Percentiles rank a stretch among this genome's conserved stretches.
Conservation (phyloP, 257 asterid genomes). For the Solanum gandarillasii region DNA sequence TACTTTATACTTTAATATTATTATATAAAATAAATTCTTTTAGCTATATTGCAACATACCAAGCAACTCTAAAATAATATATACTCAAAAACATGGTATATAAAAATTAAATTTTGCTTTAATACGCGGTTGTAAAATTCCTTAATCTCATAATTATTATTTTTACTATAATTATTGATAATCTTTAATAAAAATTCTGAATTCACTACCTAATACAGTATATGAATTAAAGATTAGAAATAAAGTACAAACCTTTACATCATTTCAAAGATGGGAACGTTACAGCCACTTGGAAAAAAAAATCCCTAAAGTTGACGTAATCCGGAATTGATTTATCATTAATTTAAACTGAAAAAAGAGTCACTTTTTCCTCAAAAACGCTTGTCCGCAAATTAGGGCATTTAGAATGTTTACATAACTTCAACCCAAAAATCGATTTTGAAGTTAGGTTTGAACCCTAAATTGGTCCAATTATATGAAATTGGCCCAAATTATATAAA, state of each 20-base stretch:
- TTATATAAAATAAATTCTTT: too few relatives aligned
- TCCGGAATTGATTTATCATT: not conserved
- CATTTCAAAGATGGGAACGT: not conserved
- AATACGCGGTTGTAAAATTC: too few relatives aligned
- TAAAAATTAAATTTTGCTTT: too few relatives aligned
- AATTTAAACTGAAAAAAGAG: not conserved
- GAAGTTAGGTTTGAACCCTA: not conserved
- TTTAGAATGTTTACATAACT: not conserved
- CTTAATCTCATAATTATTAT: too few relatives aligned
- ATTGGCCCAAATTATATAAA: not conserved
- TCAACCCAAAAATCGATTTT: not conserved
- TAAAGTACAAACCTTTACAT: not conserved
- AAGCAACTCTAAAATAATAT: not conserved
- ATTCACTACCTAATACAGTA: accelerated
- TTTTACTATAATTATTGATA: too few relatives aligned
- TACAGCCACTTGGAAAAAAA: not conserved
- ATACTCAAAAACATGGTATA: too few relatives aligned
- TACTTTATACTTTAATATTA: not conserved
- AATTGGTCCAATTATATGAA: not conserved
- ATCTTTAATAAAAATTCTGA: too few relatives aligned
- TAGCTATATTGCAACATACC: not conserved
- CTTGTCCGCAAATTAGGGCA: not conserved
- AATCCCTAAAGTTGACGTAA: not conserved
- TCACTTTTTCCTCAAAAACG: not conserved
- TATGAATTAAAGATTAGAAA: not conserved